These are phyloP conservation scores for Aureobasidium subglaciale DNA, from an alignment of 2,329 filamentous ascomycete species.

Conservation along the genomic window DNA sequence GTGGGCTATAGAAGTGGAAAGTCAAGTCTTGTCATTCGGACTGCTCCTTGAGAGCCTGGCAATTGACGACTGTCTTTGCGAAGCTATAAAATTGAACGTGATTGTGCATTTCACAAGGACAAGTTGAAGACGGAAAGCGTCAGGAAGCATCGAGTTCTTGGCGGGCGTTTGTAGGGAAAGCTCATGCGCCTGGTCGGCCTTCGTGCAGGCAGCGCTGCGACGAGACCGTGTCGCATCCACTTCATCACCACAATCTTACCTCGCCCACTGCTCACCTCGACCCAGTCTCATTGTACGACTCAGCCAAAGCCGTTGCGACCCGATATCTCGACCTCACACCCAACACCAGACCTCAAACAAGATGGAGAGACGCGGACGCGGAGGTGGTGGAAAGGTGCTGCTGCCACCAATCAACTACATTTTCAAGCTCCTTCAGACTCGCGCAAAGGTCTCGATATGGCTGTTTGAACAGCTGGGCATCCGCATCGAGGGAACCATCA, in stretches of 20 bases:
- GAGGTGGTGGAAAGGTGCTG: slow-evolving; percentile 55
- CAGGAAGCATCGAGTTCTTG: neutral
- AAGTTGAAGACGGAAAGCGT: too few relatives aligned
- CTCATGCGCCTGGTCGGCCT: neutral
- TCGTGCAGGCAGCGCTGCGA: neutral
- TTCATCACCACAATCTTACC: neutral
- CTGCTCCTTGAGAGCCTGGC: too few relatives aligned
- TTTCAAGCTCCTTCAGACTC: slow-evolving; percentile 82
- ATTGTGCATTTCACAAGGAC: too few relatives aligned
- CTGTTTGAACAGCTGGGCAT: slow-evolving; percentile 92
- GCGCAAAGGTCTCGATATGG: slow-evolving; percentile 88
- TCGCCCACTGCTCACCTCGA: neutral
- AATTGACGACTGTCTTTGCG: too few relatives aligned
- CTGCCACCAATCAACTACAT: slow-evolving; percentile 80
- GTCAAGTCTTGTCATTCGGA: too few relatives aligned
- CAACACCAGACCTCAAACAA: slow-evolving; percentile 17
- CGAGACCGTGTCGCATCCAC: neutral
- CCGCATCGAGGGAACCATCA: slow-evolving; percentile 92
- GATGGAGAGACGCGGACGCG: slow-evolving; percentile 50
- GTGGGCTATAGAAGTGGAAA: too few relatives aligned
- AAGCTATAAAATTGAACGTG: too few relatives aligned
- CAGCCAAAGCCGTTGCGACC: neutral
- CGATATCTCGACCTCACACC: neutral
- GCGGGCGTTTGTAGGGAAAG: neutral
- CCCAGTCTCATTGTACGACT: neutral